Base-by-base conservation (phyloP, 1,284 basidiomycete genomes). In the Inonotus hispidus region DNA sequence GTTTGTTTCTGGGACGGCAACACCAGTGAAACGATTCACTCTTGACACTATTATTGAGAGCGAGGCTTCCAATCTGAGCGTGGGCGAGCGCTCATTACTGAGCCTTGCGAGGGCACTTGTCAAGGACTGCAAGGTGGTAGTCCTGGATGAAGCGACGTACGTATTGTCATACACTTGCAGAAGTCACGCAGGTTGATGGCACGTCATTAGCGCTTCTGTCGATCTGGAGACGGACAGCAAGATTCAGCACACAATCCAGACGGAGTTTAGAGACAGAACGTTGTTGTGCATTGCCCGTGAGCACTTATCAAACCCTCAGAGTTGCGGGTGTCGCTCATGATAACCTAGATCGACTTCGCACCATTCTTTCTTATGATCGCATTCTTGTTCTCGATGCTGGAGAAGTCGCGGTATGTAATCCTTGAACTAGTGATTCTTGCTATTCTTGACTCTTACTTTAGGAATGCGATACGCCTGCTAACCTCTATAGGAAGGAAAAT, bases 301-400 rank as follows among this genome's bases (percentile, higher is more conserved):
- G 77, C 73, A 54, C 58, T 43, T n/a, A 7, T 23, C 37, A 25
- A 7, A 29, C 35, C 25, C 25, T 14, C 43, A 13, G 14, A 13
- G 14, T 25, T 4, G 47, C 13, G 38, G 41, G 45, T 29, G 29
- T 49, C 25, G 32, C n/a, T 35, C 5, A 52, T 4, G 21, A 35
- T 13, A 47, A n/a, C 56, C 19, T 67, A 86, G 82, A 86, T 72
- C 82, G 87, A 35, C 75, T 93, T 39, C 79, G 87, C 57, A 94
- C 92, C 0, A 93, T 95, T 67, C 78, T 94, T 58, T 81, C 81
- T 0, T 93, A 92, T 70, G 90, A 94, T 73, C 75, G 85, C 13
- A 89, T 93, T 60, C 79, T 84, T 37, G 84, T 87, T 0, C 71
- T 95, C 67, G 85, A 91, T 65, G 79, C 82, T 35, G 93, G 93